Conservation (phyloP, 306 rosid genomes). For the Medicago arabica region DNA sequence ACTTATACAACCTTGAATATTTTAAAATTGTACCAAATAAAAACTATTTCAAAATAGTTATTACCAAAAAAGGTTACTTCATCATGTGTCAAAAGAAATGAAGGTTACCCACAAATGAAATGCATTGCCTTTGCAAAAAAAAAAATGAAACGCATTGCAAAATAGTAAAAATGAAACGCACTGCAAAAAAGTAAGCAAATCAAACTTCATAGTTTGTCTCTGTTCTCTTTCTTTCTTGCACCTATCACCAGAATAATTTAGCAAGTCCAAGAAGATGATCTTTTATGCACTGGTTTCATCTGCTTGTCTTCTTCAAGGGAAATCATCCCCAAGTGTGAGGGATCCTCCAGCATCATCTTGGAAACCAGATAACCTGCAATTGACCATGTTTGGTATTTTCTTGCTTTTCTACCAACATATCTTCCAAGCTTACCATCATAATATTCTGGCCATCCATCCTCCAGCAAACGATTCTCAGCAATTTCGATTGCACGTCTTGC, state of each 20-base stretch:
- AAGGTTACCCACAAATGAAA: no score
- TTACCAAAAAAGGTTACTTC: not conserved
- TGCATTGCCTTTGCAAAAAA: not conserved
- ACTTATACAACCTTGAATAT: no score
- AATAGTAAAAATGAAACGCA: no score
- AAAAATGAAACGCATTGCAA: not conserved
- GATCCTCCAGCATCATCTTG: slow-evolving; percentile 94
- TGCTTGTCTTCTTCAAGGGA: slow-evolving; percentile 92
- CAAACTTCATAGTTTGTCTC: slow-evolving; percentile 46
- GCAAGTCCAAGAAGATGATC: slow-evolving; percentile 88
- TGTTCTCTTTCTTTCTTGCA: slow-evolving; percentile 38
- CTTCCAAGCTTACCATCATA: slow-evolving; percentile 89
- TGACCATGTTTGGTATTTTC: slow-evolving; percentile 95
- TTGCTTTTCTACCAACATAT: slow-evolving; percentile 82
- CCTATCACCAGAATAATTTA: slow-evolving; percentile 45
- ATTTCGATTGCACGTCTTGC: slow-evolving; percentile 88
- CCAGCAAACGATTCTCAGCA: slow-evolving; percentile 75
- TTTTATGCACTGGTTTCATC: slow-evolving; percentile 79
- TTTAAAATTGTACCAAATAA: no score
- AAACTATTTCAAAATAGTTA: not conserved
- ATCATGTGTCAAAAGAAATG: no score
- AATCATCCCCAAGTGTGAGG: slow-evolving; percentile 89
- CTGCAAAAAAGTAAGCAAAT: no score
- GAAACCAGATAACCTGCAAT: slow-evolving; percentile 88
- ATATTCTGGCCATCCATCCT: slow-evolving; percentile 93